phyloP scores from a whole-genome alignment of 305 asterid genomes.

The Withania somnifera region DNA sequence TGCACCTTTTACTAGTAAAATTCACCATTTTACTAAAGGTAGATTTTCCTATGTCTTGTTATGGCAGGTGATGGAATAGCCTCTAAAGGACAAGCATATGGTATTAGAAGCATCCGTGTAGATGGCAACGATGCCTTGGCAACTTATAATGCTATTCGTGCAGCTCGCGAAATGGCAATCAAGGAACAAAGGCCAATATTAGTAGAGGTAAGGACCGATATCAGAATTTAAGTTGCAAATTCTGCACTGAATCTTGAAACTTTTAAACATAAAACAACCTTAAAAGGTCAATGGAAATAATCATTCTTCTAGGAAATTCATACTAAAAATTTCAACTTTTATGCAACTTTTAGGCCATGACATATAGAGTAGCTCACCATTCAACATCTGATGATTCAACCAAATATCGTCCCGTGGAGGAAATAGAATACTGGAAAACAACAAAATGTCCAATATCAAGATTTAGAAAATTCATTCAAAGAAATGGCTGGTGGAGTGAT shows the following conservation, averaged over 20 bases:
- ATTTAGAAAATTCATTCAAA: constrained; percentile 67
- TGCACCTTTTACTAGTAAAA: neutral
- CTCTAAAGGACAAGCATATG: constrained; percentile 72
- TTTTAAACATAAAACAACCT: neutral
- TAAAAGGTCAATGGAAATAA: neutral
- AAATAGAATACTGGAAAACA: constrained; percentile 75
- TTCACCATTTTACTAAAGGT: neutral
- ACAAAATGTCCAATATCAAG: constrained; percentile 41
- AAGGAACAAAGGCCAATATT: constrained; percentile 60
- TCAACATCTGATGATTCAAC: constrained; percentile 97
- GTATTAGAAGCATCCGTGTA: constrained; percentile 69
- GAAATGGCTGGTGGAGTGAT: constrained; percentile 77
- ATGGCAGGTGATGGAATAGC: constrained; percentile 85
- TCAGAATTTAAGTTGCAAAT: neutral
- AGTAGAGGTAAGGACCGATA: constrained; percentile 46
- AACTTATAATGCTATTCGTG: constrained; percentile 42
- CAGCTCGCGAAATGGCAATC: constrained; percentile 76
- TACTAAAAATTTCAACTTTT: neutral
- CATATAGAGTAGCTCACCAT: constrained; percentile 91
- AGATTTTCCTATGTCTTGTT: neutral
- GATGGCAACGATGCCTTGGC: constrained; percentile 92
- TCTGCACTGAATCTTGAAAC: neutral
- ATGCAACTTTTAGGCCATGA: constrained; percentile 34
- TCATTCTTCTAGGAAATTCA: neutral
- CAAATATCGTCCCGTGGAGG: constrained; percentile 53